phyloP scores from a whole-genome alignment of 2,329 filamentous ascomycete genomes.

The Clarireedia sp. region DNA sequence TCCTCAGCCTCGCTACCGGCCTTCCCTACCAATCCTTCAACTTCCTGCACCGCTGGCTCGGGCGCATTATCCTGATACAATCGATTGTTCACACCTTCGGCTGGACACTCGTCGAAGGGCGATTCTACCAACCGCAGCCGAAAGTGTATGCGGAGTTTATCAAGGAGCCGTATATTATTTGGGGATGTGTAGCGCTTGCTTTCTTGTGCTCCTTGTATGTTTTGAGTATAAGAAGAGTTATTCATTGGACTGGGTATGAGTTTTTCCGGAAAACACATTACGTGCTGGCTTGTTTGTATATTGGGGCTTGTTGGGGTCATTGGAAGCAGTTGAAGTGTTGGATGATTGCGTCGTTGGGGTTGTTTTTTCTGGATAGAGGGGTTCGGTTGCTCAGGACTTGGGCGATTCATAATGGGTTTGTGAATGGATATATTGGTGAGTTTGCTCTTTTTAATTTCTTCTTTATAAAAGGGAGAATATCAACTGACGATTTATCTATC shows the following conservation, averaged over 20 bases:
- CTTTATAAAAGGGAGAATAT: too few species aligned
- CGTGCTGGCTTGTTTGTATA: conserved; percentile 63
- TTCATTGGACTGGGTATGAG: conserved; percentile 64
- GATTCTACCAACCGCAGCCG: conserved; percentile 66
- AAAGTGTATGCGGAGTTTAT: conserved; percentile 48
- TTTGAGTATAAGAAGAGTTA: conserved; percentile 50
- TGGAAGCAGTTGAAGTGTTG: conserved; percentile 63
- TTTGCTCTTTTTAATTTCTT: conserved; percentile 31
- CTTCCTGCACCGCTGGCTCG: conserved; percentile 70
- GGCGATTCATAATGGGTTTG: conserved; percentile 52
- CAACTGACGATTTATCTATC: neutral
- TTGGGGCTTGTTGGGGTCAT: conserved; percentile 69
- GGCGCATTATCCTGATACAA: conserved; percentile 65
- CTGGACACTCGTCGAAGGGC: conserved; percentile 60
- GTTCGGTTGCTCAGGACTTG: conserved; percentile 50
- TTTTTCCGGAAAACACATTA: conserved; percentile 64
- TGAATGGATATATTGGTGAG: conserved; percentile 29
- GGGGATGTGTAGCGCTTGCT: conserved; percentile 59
- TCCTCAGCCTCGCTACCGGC: conserved; percentile 62
- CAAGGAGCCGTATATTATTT: conserved; percentile 59
- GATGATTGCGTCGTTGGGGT: conserved; percentile 37
- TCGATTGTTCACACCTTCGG: conserved; percentile 60
- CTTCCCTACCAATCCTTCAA: conserved; percentile 71
- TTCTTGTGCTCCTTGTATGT: conserved; percentile 54
- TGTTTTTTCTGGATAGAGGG: conserved; percentile 58